phyloP scores from a whole-genome alignment of 2,329 filamentous ascomycete species.

The Diplodia seriata region DNA sequence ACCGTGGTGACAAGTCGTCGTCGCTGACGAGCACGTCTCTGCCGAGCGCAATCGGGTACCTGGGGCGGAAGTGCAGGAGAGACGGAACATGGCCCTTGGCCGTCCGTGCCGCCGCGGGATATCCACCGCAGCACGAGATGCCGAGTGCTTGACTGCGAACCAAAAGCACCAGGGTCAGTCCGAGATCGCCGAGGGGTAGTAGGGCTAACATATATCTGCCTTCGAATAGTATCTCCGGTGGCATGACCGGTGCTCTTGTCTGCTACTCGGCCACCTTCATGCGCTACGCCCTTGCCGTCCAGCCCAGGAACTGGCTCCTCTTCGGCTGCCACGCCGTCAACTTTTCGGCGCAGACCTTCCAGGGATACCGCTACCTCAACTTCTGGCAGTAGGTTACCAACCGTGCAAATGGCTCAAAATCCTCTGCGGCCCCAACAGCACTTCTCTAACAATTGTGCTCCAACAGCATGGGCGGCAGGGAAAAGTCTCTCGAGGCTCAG shows the following conservation, averaged over 20 bases:
- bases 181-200: background rate
- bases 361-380: constrained; percentile 67
- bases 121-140: background rate
- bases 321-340: constrained; percentile 73
- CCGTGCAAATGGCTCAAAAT: too few relatives aligned
- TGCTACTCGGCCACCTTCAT: constrained; percentile 70
- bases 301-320: constrained; percentile 70
- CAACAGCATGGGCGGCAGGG: constrained; percentile 52
- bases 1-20: background rate
- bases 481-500: constrained; percentile 48
- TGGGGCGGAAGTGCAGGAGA: background rate
- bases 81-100: background rate
- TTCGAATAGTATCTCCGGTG: constrained; percentile 65
- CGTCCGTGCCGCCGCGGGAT: background rate
- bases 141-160: background rate
- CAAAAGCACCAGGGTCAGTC: constrained; percentile 1
- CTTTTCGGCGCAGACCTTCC: constrained; percentile 65
- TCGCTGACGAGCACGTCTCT: background rate
- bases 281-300: constrained; percentile 70
- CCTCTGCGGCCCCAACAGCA: background rate
- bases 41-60: too few relatives aligned
- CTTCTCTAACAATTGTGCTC: background rate
- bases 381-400: constrained; percentile 59
- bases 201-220: constrained; percentile 5
- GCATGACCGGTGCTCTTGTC: constrained; percentile 67